These are phyloP conservation scores for Posidonia australis DNA, from an alignment of 106 monocot species.

Conservation along the genomic window DNA sequence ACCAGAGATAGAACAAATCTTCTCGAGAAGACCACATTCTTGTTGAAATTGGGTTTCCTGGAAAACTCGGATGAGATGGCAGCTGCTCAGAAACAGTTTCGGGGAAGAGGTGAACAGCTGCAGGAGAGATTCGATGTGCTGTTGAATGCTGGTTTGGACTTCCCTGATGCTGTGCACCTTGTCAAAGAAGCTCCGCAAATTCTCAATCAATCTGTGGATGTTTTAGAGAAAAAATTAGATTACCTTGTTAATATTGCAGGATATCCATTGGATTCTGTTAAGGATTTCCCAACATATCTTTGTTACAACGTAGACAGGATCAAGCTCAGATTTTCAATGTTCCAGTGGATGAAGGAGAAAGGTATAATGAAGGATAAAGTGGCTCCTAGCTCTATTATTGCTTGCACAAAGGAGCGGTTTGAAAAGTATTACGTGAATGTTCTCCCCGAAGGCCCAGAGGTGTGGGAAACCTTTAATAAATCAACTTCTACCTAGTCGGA, in stretches of 20 bases:
- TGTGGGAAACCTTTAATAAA: constrained; percentile 53
- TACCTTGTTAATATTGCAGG: constrained; percentile 50
- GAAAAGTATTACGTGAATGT: constrained; percentile 47
- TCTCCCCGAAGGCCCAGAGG: constrained; percentile 42
- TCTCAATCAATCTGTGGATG: constrained; percentile 49
- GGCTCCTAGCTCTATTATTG: constrained; percentile 60
- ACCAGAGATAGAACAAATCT: constrained; percentile 33
- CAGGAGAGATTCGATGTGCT: constrained; percentile 55
- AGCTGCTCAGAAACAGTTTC: constrained; percentile 41
- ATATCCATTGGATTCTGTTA: constrained; percentile 43
- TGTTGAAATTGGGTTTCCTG: constrained; percentile 51
- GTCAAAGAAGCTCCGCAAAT: constrained; percentile 44
- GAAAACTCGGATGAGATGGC: constrained; percentile 73
- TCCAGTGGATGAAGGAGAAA: constrained; percentile 48
- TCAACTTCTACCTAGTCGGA: too few relatives aligned
- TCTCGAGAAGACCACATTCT: constrained; percentile 56
- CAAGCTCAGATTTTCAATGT: constrained; percentile 55
- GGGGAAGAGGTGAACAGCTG: constrained; percentile 67
- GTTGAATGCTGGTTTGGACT: constrained; percentile 49
- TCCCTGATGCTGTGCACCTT: constrained; percentile 34
- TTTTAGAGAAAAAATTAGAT: constrained; percentile 45
- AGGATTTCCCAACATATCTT: constrained; percentile 42
- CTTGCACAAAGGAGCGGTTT: constrained; percentile 49
- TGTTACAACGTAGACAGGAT: constrained; percentile 63
- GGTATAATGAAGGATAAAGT: constrained; percentile 21